Evolutionary conservation across 371 early-diverging fungal genomes (phyloP).

Genomic region (Rhizomucor pusillus): DNA sequence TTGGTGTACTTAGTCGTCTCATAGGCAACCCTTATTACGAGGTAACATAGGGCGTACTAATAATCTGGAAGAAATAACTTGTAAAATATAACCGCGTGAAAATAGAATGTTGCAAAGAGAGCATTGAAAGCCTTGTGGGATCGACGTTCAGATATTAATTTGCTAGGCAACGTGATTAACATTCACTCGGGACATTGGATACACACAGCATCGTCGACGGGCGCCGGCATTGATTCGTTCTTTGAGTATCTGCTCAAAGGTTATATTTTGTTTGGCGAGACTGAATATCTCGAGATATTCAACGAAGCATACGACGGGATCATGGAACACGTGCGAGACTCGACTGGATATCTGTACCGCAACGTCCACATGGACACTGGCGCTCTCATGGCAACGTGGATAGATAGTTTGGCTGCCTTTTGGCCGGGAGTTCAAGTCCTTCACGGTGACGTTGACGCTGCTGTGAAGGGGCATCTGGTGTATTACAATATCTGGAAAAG

Average conservation of each 20-base stretch:
- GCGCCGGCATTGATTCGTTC: conserved; percentile 93
- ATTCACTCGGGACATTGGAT: conserved; percentile 71
- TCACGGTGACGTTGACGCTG: conserved; percentile 80
- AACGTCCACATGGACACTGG: conserved; percentile 83
- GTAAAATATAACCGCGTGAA: background rate
- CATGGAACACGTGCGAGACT: conserved; percentile 61
- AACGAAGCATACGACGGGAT: conserved; percentile 77
- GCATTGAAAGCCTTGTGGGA: conserved; percentile 80
- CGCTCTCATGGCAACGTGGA: conserved; percentile 69
- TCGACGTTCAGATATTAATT: conserved; percentile 65
- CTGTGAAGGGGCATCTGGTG: conserved; percentile 77
- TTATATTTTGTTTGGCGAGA: conserved; percentile 84
- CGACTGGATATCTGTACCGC: conserved; percentile 75
- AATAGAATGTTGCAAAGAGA: conserved; percentile 62
- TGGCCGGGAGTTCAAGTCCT: conserved; percentile 88
- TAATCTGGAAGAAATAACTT: background rate
- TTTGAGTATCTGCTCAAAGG: conserved; percentile 93
- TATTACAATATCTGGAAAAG: conserved; percentile 85
- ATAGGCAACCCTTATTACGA: conserved; percentile 79
- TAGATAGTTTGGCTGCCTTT: conserved; percentile 91
- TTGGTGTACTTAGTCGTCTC: conserved; percentile 88
- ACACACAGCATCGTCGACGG: conserved; percentile 71
- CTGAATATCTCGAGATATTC: conserved; percentile 74
- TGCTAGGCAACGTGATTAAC: conserved; percentile 87
- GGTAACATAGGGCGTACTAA: conserved; percentile 21